phyloP scores from a whole-genome alignment of 352 stramenopile species.

The Phytopythium mirpurense region DNA sequence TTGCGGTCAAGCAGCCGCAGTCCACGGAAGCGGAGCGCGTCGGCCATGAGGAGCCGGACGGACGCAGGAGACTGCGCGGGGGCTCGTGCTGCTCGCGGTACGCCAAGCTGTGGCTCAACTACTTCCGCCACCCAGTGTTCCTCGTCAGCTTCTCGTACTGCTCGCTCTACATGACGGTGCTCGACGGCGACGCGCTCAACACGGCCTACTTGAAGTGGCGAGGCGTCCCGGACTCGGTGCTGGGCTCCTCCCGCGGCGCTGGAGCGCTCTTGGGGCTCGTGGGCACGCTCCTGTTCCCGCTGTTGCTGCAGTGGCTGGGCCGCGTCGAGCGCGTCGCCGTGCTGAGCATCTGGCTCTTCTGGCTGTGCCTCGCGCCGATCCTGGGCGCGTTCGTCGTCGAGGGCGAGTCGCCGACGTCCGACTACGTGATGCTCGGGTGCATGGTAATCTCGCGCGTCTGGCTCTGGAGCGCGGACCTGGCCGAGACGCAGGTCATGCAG shows the following conservation, averaged over 20 bases:
- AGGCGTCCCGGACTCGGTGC: conserved; percentile 37
- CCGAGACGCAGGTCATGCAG: conserved; percentile 71
- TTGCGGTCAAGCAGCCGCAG: conserved; percentile 27
- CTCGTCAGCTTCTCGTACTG: conserved; percentile 50
- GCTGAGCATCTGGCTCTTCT: conserved; percentile 60
- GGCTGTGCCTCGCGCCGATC: conserved; percentile 38
- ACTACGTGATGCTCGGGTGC: conserved; percentile 51
- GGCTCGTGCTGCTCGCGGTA: conserved; percentile 35
- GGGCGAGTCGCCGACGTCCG: conserved; percentile 37
- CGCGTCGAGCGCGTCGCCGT: conserved; percentile 43
- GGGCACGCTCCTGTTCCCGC: conserved; percentile 46
- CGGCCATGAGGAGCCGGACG: background rate
- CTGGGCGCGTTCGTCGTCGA: conserved; percentile 37
- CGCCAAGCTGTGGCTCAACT: conserved; percentile 30
- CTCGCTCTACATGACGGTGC: conserved; percentile 54
- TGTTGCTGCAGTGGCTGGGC: conserved; percentile 15
- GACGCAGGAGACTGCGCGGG: conserved; percentile 14
- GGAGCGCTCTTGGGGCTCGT: conserved; percentile 44
- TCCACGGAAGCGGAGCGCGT: background rate
- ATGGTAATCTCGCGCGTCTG: conserved; percentile 42
- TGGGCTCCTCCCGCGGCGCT: conserved; percentile 34
- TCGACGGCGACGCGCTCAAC: conserved; percentile 44
- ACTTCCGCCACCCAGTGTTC: conserved; percentile 41
- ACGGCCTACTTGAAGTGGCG: conserved; percentile 65
- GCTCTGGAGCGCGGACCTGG: conserved; percentile 50